Conservation (phyloP, 2,329 filamentous ascomycete genomes). For the Chaetomium strumarium region DNA sequence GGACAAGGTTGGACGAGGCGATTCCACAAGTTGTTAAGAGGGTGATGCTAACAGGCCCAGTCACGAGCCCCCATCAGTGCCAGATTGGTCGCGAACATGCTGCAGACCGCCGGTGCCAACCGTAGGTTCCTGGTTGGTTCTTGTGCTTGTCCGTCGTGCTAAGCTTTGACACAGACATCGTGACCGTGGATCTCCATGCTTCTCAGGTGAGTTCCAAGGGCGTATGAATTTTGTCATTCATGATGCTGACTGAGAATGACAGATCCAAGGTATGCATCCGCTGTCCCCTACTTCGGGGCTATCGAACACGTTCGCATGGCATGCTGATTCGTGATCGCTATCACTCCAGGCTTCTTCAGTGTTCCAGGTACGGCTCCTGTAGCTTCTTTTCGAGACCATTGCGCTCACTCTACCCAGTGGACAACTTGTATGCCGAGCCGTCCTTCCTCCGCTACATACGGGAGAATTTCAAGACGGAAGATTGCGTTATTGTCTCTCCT, state of each 20-base stretch:
- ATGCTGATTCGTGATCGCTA: slow-evolving; percentile 44
- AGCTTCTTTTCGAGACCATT: neutral
- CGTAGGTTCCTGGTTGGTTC: slow-evolving; percentile 39
- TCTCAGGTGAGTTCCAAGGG: slow-evolving; percentile 51
- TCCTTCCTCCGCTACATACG: slow-evolving; percentile 87
- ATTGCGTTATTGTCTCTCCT: slow-evolving; percentile 90
- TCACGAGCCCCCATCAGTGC: slow-evolving; percentile 94
- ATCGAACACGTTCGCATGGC: neutral
- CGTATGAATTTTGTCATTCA: no score
- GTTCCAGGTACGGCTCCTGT: slow-evolving; percentile 38
- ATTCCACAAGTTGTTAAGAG: neutral
- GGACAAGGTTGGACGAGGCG: slow-evolving; percentile 47
- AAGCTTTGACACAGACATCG: slow-evolving; percentile 44
- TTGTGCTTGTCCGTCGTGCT: neutral
- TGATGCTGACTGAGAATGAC: neutral
- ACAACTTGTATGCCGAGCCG: slow-evolving; percentile 88
- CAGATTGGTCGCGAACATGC: slow-evolving; percentile 94
- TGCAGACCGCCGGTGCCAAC: slow-evolving; percentile 88
- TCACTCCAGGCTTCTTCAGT: slow-evolving; percentile 78
- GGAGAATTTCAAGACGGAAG: slow-evolving; percentile 73
- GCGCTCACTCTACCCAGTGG: slow-evolving; percentile 15
- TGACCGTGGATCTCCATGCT: slow-evolving; percentile 94
- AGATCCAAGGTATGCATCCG: slow-evolving; percentile 24
- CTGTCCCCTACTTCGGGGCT: neutral
- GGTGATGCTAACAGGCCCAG: slow-evolving; percentile 37